Evolutionary conservation across 352 stramenopile genomes (phyloP).

Genomic region (Phytophthora megakarya): DNA sequence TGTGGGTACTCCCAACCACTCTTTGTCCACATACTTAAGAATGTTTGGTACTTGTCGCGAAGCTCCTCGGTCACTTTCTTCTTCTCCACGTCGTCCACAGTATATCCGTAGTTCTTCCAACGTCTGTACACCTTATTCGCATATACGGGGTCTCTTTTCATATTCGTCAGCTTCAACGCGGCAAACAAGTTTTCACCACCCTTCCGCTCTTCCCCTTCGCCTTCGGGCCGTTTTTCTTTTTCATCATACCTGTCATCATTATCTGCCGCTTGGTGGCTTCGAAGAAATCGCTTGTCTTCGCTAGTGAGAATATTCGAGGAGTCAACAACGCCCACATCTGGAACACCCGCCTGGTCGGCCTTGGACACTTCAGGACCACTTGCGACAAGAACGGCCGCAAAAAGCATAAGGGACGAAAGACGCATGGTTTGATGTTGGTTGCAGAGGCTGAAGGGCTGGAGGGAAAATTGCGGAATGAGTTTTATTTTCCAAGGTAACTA

Average conservation of each 20-base stretch:
- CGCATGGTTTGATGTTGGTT: constrained; percentile 15
- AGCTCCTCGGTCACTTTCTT: no score
- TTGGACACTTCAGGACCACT: constrained; percentile 18
- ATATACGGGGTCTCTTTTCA: neutral
- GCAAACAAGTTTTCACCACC: neutral
- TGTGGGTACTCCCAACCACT: no score
- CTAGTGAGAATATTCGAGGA: constrained; percentile 14
- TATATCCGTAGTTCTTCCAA: constrained; percentile 3
- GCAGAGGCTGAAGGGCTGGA: constrained; percentile 10
- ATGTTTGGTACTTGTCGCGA: no score
- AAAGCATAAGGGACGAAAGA: constrained; percentile 11
- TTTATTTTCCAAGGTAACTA: no score
- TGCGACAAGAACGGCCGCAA: constrained; percentile 10
- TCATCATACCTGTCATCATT: no score
- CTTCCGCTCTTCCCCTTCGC: neutral
- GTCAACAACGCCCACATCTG: constrained; percentile 18
- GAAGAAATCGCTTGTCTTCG: constrained; percentile 17
- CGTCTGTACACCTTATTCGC: neutral
- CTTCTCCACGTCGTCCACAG: neutral
- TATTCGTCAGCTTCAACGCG: neutral
- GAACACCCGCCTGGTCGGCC: constrained; percentile 9
- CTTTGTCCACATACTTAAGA: no score
- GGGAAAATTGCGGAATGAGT: constrained; percentile 11
- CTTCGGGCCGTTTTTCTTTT: constrained; percentile 9
- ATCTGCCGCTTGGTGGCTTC: constrained; percentile 6